These are phyloP conservation scores for Coemansia sp. DNA, from an alignment of 192 early-diverging fungal species.

Conservation along the genomic window DNA sequence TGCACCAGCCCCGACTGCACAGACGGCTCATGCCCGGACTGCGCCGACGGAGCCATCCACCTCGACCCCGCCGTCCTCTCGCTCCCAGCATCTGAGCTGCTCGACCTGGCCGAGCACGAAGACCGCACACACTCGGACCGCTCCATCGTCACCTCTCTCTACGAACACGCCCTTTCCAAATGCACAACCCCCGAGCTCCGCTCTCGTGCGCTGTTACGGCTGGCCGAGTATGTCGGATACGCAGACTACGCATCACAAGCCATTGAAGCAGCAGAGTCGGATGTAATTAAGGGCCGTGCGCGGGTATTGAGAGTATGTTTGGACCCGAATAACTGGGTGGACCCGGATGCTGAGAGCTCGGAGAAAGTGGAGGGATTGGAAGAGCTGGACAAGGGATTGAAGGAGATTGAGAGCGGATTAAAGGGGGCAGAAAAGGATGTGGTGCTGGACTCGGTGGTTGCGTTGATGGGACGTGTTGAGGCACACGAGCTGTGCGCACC, in stretches of 20 bases:
- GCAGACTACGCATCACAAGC: constrained; percentile 23
- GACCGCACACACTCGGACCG: constrained; percentile 24
- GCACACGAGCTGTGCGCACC: constrained; percentile 11
- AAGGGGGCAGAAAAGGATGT: background rate
- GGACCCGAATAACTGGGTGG: constrained; percentile 32
- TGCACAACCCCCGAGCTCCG: constrained; percentile 53
- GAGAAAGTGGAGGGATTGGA: background rate
- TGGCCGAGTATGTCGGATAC: constrained; percentile 34
- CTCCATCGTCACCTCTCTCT: constrained; percentile 58
- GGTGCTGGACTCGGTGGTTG: constrained; percentile 13
- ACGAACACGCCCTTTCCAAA: constrained; percentile 17
- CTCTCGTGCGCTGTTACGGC: constrained; percentile 28
- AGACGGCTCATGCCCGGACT: constrained; percentile 58
- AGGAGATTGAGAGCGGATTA: constrained; percentile 12
- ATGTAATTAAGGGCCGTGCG: constrained; percentile 20
- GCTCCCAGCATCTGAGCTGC: constrained; percentile 42
- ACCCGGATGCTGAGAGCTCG: constrained; percentile 12
- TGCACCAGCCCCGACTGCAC: constrained; percentile 51
- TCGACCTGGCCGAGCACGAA: constrained; percentile 55
- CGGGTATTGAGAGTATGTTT: constrained; percentile 28
- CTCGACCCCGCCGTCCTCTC: constrained; percentile 24
- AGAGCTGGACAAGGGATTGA: constrained; percentile 22
- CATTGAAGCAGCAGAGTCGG: background rate
- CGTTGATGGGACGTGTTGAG: constrained; percentile 15
- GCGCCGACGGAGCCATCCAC: constrained; percentile 60